These are phyloP conservation scores for Cadophora malorum DNA, from an alignment of 2,329 filamentous ascomycete genomes.

Conservation along the genomic window DNA sequence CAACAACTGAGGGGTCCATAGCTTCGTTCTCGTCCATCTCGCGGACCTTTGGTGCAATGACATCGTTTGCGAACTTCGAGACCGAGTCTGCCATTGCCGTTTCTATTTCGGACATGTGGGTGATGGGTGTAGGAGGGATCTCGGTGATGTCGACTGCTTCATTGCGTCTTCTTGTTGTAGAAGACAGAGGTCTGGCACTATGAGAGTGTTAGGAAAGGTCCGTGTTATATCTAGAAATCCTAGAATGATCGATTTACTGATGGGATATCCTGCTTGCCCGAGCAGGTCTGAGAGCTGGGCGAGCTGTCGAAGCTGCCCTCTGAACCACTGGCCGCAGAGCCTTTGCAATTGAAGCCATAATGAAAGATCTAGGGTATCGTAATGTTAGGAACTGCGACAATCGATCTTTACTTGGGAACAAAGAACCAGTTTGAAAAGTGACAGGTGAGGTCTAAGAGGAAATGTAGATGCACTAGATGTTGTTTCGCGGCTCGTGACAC, in stretches of 20 bases:
- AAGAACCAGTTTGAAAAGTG: background rate
- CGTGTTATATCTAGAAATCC: slow-evolving; percentile 4
- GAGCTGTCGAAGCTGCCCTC: slow-evolving; percentile 46
- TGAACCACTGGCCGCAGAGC: slow-evolving; percentile 53
- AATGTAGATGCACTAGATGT: slow-evolving; percentile 19
- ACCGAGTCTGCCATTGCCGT: slow-evolving; percentile 88
- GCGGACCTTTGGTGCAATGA: slow-evolving; percentile 87
- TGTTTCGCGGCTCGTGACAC: slow-evolving; percentile 23
- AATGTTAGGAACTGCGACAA: background rate
- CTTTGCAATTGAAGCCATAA: slow-evolving; percentile 56
- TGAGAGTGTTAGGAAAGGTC: slow-evolving; percentile 14
- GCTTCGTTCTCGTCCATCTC: slow-evolving; percentile 97
- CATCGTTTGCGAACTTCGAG: slow-evolving; percentile 86
- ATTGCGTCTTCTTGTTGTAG: slow-evolving; percentile 61
- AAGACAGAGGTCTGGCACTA: slow-evolving; percentile 63
- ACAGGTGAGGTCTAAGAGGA: slow-evolving; percentile 1
- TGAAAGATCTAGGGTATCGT: slow-evolving; percentile 9
- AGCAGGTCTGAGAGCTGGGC: slow-evolving; percentile 48
- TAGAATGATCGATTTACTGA: slow-evolving; percentile 47
- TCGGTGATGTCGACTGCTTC: slow-evolving; percentile 70
- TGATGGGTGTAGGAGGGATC: slow-evolving; percentile 89
- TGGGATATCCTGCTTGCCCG: slow-evolving; percentile 49
- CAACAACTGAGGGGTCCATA: slow-evolving; percentile 88
- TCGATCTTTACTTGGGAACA: slow-evolving; percentile 2
- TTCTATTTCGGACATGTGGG: slow-evolving; percentile 90